These are phyloP conservation scores for Sordariomycetes sp. DNA, from an alignment of 2,329 filamentous ascomycete species.

Conservation along the genomic window DNA sequence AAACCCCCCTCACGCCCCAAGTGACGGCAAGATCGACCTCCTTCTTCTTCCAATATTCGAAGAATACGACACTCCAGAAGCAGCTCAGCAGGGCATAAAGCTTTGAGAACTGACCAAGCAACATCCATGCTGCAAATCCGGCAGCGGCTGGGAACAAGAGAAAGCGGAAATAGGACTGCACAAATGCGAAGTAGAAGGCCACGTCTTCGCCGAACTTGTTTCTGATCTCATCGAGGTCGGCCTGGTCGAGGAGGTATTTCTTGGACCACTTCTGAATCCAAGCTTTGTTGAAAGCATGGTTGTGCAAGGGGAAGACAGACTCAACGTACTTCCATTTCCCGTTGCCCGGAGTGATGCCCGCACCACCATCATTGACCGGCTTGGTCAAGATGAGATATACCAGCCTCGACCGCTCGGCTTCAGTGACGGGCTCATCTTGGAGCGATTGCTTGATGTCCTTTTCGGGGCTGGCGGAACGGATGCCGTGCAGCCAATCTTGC, in stretches of 20 bases:
- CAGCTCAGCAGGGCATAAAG: constrained; percentile 70
- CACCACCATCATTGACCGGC: constrained; percentile 64
- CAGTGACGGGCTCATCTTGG: constrained; percentile 66
- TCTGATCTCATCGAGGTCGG: constrained; percentile 65
- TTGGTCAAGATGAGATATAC: constrained; percentile 80
- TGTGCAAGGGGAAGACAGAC: constrained; percentile 71
- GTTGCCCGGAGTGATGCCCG: constrained; percentile 61
- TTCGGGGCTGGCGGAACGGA: constrained; percentile 67
- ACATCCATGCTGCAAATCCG: constrained; percentile 67
- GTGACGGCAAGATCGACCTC: constrained; percentile 77
- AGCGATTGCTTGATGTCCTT: constrained; percentile 62
- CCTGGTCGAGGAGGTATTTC: constrained; percentile 56
- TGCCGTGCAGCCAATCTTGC: constrained; percentile 88
- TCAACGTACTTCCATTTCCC: constrained; percentile 66
- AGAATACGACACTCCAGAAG: constrained; percentile 82
- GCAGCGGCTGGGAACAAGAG: constrained; percentile 73
- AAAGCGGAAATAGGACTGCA: constrained; percentile 84
- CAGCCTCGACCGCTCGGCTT: constrained; percentile 79
- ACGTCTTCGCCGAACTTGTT: constrained; percentile 75
- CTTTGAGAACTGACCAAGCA: constrained; percentile 78
- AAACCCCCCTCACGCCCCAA: constrained; percentile 84
- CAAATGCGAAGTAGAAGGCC: constrained; percentile 92
- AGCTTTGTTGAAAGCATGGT: constrained; percentile 63
- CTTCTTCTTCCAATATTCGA: constrained; percentile 94
- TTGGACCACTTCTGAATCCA: constrained; percentile 70